A percentile compares a stretch with the other conserved stretches of the same genome.
These are phyloP conservation scores for Begonia fuchsioides DNA, from an alignment of 306 rosid species.

Conservation along the genomic window DNA sequence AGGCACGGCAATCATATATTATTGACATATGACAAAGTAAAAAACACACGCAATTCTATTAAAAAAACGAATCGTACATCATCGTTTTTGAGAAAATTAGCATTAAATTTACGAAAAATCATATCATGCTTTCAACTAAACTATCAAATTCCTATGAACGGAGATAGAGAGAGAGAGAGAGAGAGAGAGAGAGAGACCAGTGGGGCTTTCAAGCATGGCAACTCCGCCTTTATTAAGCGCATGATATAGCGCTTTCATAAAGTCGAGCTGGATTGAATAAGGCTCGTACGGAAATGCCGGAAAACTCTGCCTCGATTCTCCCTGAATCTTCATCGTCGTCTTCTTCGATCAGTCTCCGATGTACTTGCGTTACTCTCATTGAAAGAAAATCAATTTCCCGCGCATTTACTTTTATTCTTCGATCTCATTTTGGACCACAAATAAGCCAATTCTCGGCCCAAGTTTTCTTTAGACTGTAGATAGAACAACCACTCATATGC, in stretches of 20 bases:
- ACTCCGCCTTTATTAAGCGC: conserved; percentile 65
- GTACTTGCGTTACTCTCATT: conserved; percentile 7
- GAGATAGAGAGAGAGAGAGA: not conserved
- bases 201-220: conserved; percentile 91
- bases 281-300: conserved; percentile 70
- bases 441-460: no score
- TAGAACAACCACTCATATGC: no score
- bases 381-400: not conserved
- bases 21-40: no score
- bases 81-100: no score
- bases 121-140: no score
- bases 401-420: conserved; percentile 2
- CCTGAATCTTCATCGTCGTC: conserved; percentile 9
- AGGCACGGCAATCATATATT: no score
- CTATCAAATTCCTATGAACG: no score
- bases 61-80: no score
- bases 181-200: conserved; percentile 27
- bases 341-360: conserved; percentile 1
- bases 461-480: no score
- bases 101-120: no score
- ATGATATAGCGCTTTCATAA: conserved; percentile 67
- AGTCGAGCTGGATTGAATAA: conserved; percentile 69
- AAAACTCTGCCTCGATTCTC: conserved; percentile 20
- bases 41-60: no score
- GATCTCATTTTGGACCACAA: conserved; percentile 1